These are phyloP conservation scores for Chaetoceros tenuissimus DNA, from an alignment of 108 stramenopile genomes.

Conservation along the genomic window DNA sequence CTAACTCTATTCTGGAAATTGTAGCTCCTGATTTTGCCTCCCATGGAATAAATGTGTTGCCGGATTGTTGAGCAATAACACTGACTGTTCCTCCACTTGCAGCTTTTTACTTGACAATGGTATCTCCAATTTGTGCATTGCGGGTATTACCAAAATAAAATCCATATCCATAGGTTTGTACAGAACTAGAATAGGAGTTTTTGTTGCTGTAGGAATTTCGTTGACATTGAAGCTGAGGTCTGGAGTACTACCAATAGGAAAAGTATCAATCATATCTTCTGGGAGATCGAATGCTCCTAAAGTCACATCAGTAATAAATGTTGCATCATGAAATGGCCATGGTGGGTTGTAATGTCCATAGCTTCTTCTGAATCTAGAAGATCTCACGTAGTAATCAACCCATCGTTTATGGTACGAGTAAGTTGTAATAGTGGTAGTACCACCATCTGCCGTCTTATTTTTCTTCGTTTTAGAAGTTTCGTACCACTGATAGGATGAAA, in stretches of 20 bases:
- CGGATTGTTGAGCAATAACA: constrained; percentile 22
- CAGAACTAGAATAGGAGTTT: too few species aligned
- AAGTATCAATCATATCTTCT: background rate
- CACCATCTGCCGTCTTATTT: constrained; percentile 8
- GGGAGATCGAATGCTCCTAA: constrained; percentile 8
- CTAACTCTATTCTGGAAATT: constrained; percentile 15
- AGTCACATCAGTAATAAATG: background rate
- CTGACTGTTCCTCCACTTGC: constrained; percentile 12
- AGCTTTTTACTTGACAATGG: constrained; percentile 12
- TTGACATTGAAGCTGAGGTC: background rate
- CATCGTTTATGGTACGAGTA: constrained; percentile 12
- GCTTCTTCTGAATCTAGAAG: background rate
- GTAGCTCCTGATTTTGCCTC: constrained; percentile 10
- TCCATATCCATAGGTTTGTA: background rate
- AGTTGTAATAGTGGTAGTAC: constrained; percentile 16
- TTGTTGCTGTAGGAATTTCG: background rate
- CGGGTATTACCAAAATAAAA: background rate
- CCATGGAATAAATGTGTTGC: constrained; percentile 9
- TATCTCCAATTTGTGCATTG: constrained; percentile 15
- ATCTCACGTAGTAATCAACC: constrained; percentile 3
- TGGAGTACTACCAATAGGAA: too few species aligned
- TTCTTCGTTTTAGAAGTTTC: constrained; percentile 3
- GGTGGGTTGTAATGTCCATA: constrained; percentile 6
- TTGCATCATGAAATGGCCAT: background rate
- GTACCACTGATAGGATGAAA: constrained; percentile 26